Base-by-base conservation (phyloP, 768 basidiomycete genomes). In the Scleroderma citrinum region DNA sequence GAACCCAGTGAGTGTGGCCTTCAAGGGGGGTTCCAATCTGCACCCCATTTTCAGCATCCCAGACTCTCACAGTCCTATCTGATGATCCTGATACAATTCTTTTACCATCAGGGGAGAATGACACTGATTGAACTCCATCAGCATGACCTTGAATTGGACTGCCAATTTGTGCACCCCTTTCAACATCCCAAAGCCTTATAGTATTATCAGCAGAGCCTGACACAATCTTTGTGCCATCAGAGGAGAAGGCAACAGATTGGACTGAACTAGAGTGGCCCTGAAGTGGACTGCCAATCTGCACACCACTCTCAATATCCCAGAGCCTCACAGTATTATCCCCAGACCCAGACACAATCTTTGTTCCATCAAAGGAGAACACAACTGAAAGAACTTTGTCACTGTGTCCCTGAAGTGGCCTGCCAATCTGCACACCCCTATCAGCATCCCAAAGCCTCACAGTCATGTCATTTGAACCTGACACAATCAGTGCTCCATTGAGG, bases 351-450 rank as follows among this genome's bases (percentile, higher is more conserved):
- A 42, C 29, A 14, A 42, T 29, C 24, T 16, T 23, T 16, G 21
- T 42, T 0, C 41, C 41, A 42, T 42, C 41, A 16, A 21, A 21
- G 13, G 29, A 29, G 29, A 42, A 42, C n/a, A 11, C 41, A 35
- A 13, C 34, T 6, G 34, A 35, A 3, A 3, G 13, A 13, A 35
- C 34, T 3, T n/a, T 6, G 12, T 13, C 4, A 13, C 5, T 35
- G 34, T 35, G 34, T 3, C 34, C 34, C 13, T 35, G 34, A 14
- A 35, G 34, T 35, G 34, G 34, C 3, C 34, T 20, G 16, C 40
- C 53, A 30, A 47, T 39, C 32, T 47, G 47, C 36, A 37, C 24
- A 24, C 50, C 54, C n/a, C 37, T 42, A 35, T 48, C 50, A 17
- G 46, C 20, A 37, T 46, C 29, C 32, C 38, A 26, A 5, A 54